phyloP scores from a whole-genome alignment of 306 rosid genomes.

The Phaseolus lunatus region DNA sequence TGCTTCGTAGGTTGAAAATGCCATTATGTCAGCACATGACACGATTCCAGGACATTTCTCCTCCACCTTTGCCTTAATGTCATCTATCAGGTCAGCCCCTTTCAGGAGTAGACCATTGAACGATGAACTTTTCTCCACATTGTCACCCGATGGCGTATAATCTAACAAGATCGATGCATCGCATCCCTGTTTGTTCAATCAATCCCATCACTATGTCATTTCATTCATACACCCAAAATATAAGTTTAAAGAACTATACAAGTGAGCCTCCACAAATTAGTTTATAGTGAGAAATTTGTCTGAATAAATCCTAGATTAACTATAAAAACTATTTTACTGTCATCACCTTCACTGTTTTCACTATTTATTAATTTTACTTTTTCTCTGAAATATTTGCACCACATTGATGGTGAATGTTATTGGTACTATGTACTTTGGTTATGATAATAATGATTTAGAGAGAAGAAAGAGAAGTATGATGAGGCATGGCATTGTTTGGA shows the following conservation, averaged over 20 bases:
- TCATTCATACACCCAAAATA: not conserved
- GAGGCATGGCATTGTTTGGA: not conserved
- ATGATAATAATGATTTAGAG: not conserved
- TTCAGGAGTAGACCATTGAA: constrained; percentile 50
- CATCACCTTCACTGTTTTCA: too few relatives aligned
- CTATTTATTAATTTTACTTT: too few relatives aligned
- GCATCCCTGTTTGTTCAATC: constrained; percentile 63
- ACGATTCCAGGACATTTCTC: constrained; percentile 58
- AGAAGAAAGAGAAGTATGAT: not conserved
- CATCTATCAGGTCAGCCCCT: constrained; percentile 63
- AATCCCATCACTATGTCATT: not conserved
- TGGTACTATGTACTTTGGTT: not conserved
- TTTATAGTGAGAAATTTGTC: too few relatives aligned
- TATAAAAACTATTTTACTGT: too few relatives aligned
- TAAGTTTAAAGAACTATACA: too few relatives aligned
- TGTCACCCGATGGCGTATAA: constrained; percentile 31
- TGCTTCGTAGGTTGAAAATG: constrained; percentile 58
- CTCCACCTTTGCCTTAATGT: constrained; percentile 64
- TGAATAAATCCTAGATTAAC: too few relatives aligned
- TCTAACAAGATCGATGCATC: constrained; percentile 82
- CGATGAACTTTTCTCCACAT: constrained; percentile 61
- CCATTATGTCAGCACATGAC: constrained; percentile 71
- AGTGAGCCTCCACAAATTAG: too few relatives aligned
- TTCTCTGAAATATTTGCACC: not conserved
- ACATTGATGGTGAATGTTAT: not conserved